Conservation (phyloP, 2,329 filamentous ascomycete species). For the Cladorrhinum sp. region DNA sequence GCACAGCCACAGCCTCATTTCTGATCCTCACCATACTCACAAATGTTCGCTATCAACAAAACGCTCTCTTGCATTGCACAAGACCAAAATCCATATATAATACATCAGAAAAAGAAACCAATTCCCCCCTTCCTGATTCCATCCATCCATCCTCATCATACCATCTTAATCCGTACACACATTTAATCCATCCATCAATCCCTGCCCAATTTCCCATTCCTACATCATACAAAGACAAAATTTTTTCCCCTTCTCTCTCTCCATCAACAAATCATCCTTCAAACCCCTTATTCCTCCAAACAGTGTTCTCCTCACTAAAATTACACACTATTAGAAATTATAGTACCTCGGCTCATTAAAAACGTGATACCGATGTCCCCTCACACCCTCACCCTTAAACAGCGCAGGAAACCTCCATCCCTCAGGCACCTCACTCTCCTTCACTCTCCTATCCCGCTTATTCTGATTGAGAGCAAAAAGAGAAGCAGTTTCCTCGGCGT, state of each 20-base stretch:
- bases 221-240: background rate
- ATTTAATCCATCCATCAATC: background rate
- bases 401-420: slow-evolving; percentile 79
- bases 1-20: too few species aligned
- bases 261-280: too few species aligned
- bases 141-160: background rate
- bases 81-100: background rate
- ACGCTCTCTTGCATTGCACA: background rate
- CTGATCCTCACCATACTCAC: too few species aligned
- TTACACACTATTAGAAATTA: slow-evolving; percentile 33
- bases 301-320: background rate
- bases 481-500: slow-evolving; percentile 52
- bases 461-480: slow-evolving; percentile 45
- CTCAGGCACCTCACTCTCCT: slow-evolving; percentile 70
- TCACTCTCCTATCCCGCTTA: slow-evolving; percentile 55
- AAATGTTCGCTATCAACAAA: background rate
- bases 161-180: background rate
- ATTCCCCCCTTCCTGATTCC: background rate
- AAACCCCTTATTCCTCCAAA: background rate
- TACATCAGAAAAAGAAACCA: background rate
- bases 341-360: slow-evolving; percentile 87
- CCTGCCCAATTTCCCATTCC: too few species aligned
- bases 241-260: too few species aligned
- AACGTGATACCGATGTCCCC: slow-evolving; percentile 90
- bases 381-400: slow-evolving; percentile 81